phyloP scores from a whole-genome alignment of 2,329 filamentous ascomycete genomes.

The Knoxdaviesia proteae region DNA sequence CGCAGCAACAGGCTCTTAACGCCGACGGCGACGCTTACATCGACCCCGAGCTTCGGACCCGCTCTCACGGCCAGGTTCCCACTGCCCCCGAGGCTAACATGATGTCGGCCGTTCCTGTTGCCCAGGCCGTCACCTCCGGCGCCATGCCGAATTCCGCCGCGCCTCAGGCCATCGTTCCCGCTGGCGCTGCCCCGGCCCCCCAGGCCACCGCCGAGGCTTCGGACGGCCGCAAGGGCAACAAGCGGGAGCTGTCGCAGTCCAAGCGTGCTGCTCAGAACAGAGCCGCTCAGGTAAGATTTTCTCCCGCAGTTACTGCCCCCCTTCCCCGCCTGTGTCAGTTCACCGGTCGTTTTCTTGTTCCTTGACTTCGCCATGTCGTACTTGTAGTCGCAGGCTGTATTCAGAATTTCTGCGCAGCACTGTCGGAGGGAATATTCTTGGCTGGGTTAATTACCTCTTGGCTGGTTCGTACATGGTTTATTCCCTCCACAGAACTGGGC shows the following conservation, averaged over 20 bases:
- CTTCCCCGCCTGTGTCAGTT: too few species aligned
- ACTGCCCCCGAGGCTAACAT: slow-evolving; percentile 10
- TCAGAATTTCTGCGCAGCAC: too few species aligned
- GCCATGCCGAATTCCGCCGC: slow-evolving; percentile 1
- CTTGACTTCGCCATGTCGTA: too few species aligned
- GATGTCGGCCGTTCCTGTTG: slow-evolving; percentile 11
- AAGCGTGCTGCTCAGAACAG: slow-evolving; percentile 94
- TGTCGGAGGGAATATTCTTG: too few species aligned
- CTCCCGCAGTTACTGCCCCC: too few species aligned
- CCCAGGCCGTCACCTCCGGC: slow-evolving; percentile 10
- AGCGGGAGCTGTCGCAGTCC: slow-evolving; percentile 81
- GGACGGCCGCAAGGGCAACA: slow-evolving; percentile 48
- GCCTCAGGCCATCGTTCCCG: background rate
- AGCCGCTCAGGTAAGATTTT: slow-evolving; percentile 65
- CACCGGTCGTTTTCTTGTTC: too few species aligned
- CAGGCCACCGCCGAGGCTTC: slow-evolving; percentile 11
- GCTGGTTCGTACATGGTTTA: too few species aligned
- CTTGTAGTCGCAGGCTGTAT: too few species aligned
- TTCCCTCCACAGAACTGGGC: too few species aligned
- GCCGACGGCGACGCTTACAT: slow-evolving; percentile 23
- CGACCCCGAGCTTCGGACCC: slow-evolving; percentile 24
- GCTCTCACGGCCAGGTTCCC: slow-evolving; percentile 8
- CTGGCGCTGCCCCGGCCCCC: background rate
- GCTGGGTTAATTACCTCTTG: too few species aligned
- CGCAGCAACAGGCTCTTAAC: slow-evolving; percentile 6